phyloP scores from a whole-genome alignment of 176 grass and related monocot genomes.

The Hsuehochloa calcarea region DNA sequence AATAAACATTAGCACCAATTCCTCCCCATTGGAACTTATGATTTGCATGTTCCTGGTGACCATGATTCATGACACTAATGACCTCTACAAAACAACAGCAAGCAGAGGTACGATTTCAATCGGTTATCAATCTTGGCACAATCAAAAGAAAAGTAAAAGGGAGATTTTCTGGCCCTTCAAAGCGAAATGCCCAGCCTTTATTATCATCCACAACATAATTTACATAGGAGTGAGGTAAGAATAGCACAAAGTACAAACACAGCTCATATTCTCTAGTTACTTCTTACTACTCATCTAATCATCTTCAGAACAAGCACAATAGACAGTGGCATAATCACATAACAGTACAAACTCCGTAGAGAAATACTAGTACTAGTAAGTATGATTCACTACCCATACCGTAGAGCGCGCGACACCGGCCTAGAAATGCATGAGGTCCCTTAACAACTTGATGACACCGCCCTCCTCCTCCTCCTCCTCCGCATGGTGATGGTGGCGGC shows the following conservation, averaged over 20 bases:
- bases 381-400: background rate
- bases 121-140: background rate
- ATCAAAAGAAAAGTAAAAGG: background rate
- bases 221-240: background rate
- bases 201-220: background rate
- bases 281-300: background rate
- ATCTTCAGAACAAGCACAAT: background rate
- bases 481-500: slow-evolving; percentile 16
- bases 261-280: background rate
- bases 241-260: background rate
- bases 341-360: background rate
- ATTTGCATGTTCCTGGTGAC: background rate
- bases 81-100: background rate
- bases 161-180: background rate
- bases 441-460: slow-evolving; percentile 29
- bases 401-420: background rate
- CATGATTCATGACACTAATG: background rate
- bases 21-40: background rate
- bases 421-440: slow-evolving; percentile 33
- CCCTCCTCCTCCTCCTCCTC: background rate
- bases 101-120: background rate
- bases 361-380: background rate
- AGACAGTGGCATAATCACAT: background rate
- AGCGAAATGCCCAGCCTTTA: background rate
- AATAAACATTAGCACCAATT: background rate